A percentile compares a stretch with the other conserved stretches of the same genome.
Conservation (phyloP, 768 basidiomycete species). For the Lentinula sp. region DNA sequence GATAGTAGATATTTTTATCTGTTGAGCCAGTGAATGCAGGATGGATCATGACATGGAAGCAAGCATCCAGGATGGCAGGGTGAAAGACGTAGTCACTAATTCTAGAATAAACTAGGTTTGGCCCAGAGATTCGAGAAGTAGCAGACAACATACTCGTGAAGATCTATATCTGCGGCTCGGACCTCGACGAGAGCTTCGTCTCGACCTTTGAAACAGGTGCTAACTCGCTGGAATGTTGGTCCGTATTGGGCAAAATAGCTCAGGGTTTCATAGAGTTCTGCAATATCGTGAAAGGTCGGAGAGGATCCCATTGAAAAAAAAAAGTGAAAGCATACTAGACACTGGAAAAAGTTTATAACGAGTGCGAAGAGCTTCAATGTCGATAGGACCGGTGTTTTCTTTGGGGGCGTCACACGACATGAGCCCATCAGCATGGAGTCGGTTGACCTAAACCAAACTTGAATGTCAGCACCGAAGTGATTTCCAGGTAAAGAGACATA, state of each 20-base stretch:
- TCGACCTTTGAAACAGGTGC: background rate
- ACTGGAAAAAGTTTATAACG: too few relatives aligned
- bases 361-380: too few relatives aligned
- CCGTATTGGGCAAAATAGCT: background rate
- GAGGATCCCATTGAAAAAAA: too few relatives aligned
- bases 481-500: background rate
- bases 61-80: conserved; percentile 24
- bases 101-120: background rate
- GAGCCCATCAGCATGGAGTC: background rate
- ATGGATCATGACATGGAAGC: conserved; percentile 16
- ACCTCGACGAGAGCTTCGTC: conserved; percentile 20
- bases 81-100: conserved; percentile 16
- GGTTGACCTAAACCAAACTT: background rate
- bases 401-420: too few relatives aligned
- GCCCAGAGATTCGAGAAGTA: background rate
- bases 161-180: conserved; percentile 11
- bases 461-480: background rate
- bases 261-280: background rate
- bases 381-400: background rate
- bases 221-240: background rate
- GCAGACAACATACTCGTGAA: background rate
- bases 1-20: conserved; percentile 16
- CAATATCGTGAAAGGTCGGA: too few relatives aligned
- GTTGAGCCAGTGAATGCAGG: conserved; percentile 13
- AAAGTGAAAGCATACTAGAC: too few relatives aligned